These are phyloP conservation scores for Vitis labrusca DNA, from an alignment of 164 flowering plant genomes.

Conservation along the genomic window DNA sequence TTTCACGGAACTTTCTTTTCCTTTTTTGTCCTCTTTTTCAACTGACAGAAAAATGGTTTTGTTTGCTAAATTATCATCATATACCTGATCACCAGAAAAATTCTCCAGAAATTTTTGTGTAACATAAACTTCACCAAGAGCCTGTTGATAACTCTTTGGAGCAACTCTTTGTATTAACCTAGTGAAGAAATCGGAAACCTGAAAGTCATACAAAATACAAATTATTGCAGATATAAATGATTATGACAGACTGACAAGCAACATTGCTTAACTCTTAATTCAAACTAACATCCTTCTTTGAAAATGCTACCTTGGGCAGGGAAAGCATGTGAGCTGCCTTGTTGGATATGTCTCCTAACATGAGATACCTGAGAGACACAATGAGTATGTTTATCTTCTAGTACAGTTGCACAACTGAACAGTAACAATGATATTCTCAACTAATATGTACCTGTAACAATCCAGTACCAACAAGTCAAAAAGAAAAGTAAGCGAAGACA, in stretches of 20 bases:
- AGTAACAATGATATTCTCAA: not conserved
- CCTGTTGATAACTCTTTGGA: constrained; percentile 97
- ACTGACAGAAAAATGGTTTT: no score
- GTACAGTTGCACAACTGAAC: not conserved
- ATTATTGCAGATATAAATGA: constrained; percentile 3
- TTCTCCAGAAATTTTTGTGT: constrained; percentile 89
- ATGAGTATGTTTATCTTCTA: not conserved
- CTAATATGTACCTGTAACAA: not conserved
- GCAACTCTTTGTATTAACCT: constrained; percentile 88
- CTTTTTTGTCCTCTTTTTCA: no score
- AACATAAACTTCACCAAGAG: constrained; percentile 78
- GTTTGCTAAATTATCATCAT: not conserved
- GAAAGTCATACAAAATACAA: constrained; percentile 14
- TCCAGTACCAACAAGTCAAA: not conserved
- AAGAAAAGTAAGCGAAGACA: not conserved
- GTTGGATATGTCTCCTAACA: constrained; percentile 81
- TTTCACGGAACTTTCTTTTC: no score
- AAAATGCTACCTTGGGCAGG: constrained; percentile 60
- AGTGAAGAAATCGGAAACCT: constrained; percentile 88
- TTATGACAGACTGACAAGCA: not conserved
- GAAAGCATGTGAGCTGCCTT: constrained; percentile 88
- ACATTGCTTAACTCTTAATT: not conserved
- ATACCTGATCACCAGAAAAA: constrained; percentile 96
- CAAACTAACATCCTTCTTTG: not conserved
- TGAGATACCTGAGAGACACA: constrained; percentile 65